Percentiles rank a stretch among this genome's conserved stretches.
phyloP scores from a whole-genome alignment of 441 rosid genomes.

The Rhodomyrtus psidioides region DNA sequence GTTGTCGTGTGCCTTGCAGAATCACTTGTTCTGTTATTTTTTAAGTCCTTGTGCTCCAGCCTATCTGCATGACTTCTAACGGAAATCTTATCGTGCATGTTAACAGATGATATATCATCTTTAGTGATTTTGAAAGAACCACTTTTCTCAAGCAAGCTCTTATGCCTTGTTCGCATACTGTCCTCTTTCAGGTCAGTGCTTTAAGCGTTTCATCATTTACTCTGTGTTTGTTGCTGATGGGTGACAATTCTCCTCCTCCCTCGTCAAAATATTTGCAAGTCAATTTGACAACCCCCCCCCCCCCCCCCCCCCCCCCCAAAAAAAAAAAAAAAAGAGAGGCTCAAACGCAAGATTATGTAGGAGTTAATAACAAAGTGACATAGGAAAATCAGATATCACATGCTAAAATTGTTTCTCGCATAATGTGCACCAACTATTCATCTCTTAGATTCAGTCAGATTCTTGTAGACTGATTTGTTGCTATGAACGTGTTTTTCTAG shows the following conservation, averaged over 20 bases:
- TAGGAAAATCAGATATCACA: background rate
- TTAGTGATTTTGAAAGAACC: constrained; percentile 65
- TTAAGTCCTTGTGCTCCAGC: background rate
- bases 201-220: background rate
- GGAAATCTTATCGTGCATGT: background rate
- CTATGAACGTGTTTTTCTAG: background rate
- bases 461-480: background rate
- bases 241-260: background rate
- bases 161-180: constrained; percentile 70
- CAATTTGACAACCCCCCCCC: background rate
- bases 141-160: constrained; percentile 75
- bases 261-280: background rate
- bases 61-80: background rate
- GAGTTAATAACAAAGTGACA: background rate
- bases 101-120: constrained; percentile 25
- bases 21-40: background rate
- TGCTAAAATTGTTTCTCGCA: background rate
- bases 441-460: background rate
- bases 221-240: background rate
- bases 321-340: background rate
- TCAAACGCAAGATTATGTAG: background rate
- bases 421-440: background rate
- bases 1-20: background rate
- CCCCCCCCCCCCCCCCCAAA: too few relatives aligned
- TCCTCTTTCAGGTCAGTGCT: constrained; percentile 75